phyloP scores from a whole-genome alignment of 306 rosid species.

The Dryas alaskensis region DNA sequence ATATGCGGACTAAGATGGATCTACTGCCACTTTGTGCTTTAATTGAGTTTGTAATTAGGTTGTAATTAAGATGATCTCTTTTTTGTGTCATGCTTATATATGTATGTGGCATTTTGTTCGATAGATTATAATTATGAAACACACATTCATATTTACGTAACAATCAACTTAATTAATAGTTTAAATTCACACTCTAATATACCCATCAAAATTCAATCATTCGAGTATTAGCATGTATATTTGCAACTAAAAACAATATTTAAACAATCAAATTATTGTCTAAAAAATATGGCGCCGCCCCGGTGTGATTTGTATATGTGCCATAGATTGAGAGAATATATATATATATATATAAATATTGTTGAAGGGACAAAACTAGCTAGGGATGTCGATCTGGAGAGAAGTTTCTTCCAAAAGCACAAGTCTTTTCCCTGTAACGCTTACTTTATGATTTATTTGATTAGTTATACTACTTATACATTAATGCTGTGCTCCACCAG shows the following conservation, averaged over 20 bases:
- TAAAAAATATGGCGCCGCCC: neutral
- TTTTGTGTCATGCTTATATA: neutral
- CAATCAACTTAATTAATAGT: too few relatives aligned
- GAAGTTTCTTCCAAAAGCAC: constrained; percentile 17
- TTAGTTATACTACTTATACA: neutral
- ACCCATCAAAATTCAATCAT: neutral
- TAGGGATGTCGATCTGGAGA: neutral
- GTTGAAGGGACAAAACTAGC: too few relatives aligned
- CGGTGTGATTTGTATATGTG: neutral
- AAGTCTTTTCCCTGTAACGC: neutral
- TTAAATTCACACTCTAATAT: neutral
- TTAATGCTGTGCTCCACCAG: neutral
- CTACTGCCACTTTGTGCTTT: neutral
- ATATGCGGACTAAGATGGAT: neutral
- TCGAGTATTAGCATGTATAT: neutral
- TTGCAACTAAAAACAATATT: neutral
- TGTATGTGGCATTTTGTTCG: neutral
- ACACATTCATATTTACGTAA: too few relatives aligned
- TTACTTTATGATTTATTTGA: neutral
- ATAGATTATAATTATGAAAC: too few relatives aligned
- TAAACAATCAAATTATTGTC: constrained; percentile 6
- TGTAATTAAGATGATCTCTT: neutral
- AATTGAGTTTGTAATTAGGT: neutral
- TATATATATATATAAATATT: too few relatives aligned
- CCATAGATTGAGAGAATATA: constrained; percentile 13